phyloP scores from a whole-genome alignment of 2,329 filamentous ascomycete species.

The Pseudogymnoascus sp. region DNA sequence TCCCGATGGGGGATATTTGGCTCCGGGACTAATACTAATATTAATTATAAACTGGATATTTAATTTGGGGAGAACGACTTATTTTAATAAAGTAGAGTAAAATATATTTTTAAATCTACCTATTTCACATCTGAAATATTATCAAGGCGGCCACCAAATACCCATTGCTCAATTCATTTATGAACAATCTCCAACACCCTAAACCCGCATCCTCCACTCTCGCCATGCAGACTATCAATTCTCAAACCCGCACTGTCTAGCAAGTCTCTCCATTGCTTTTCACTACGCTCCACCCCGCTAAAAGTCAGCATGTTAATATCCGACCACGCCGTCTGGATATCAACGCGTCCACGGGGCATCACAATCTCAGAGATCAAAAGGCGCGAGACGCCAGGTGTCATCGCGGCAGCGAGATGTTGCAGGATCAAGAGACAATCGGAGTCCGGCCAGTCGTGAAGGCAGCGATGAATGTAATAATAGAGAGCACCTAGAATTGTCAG shows the following conservation, averaged over 20 bases:
- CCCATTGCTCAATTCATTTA: not conserved
- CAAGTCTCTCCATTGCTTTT: conserved; percentile 12
- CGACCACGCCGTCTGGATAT: conserved; percentile 10
- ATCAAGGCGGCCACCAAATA: not conserved
- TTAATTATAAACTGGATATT: not conserved
- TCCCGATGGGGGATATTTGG: not conserved
- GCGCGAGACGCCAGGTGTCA: conserved; percentile 25
- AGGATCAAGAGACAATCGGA: conserved; percentile 28
- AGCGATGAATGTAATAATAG: conserved; percentile 30
- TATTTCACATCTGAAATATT: not conserved
- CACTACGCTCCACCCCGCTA: conserved; percentile 12
- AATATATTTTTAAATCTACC: not conserved
- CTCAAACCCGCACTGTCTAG: conserved; percentile 11
- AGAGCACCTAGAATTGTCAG: conserved; percentile 22
- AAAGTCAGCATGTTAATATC: conserved; percentile 16
- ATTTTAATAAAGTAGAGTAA: not conserved
- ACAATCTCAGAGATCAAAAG: conserved; percentile 27
- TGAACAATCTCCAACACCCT: conserved; percentile 1
- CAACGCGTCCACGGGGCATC: conserved; percentile 14
- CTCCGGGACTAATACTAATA: not conserved
- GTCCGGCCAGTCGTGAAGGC: conserved; percentile 37
- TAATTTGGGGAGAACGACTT: not conserved
- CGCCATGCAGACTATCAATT: not conserved
- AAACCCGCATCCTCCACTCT: not conserved
- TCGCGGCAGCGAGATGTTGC: conserved; percentile 24